Evolutionary conservation across 129 eudicot species (phyloP).

Genomic region (Chrysanthemum lavandulifolium): DNA sequence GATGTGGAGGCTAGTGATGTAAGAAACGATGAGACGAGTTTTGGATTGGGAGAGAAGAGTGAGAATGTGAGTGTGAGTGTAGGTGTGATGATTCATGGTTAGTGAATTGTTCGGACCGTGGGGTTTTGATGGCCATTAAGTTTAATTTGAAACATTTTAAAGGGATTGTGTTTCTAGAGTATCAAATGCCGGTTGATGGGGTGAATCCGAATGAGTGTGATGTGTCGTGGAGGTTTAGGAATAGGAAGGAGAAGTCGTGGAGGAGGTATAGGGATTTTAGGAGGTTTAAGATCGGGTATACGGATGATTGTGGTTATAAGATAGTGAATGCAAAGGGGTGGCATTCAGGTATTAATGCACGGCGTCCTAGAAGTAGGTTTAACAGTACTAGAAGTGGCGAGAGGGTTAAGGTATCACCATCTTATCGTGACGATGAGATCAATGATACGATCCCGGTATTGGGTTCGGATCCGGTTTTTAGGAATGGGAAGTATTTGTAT

Average conservation of each 20-base stretch:
- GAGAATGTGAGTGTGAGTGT: conserved; percentile 37
- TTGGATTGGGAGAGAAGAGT: conserved; percentile 40
- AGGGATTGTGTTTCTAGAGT: conserved; percentile 73
- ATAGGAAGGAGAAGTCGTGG: conserved; percentile 93
- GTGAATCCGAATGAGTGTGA: conserved; percentile 77
- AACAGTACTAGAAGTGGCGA: conserved; percentile 43
- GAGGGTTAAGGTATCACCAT: conserved; percentile 38
- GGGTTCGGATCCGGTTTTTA: conserved; percentile 64
- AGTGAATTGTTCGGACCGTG: conserved; percentile 86
- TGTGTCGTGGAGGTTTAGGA: conserved; percentile 93
- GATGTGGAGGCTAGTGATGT: conserved; percentile 46
- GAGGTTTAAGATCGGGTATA: conserved; percentile 70
- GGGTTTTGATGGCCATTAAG: conserved; percentile 72
- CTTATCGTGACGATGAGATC: conserved; percentile 69
- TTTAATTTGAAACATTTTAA: conserved; percentile 69
- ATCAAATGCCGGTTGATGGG: conserved; percentile 74
- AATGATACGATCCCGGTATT: conserved; percentile 77
- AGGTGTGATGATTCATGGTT: conserved; percentile 44
- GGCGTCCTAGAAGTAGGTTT: conserved; percentile 56
- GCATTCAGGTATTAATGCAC: conserved; percentile 91
- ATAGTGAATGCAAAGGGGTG: conserved; percentile 76
- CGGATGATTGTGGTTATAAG: conserved; percentile 70
- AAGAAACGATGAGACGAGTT: conserved; percentile 43
- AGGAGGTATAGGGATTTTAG: conserved; percentile 92
- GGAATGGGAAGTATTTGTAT: conserved; percentile 78